phyloP scores from a whole-genome alignment of 1,284 basidiomycete species.

The Mycena sp. region DNA sequence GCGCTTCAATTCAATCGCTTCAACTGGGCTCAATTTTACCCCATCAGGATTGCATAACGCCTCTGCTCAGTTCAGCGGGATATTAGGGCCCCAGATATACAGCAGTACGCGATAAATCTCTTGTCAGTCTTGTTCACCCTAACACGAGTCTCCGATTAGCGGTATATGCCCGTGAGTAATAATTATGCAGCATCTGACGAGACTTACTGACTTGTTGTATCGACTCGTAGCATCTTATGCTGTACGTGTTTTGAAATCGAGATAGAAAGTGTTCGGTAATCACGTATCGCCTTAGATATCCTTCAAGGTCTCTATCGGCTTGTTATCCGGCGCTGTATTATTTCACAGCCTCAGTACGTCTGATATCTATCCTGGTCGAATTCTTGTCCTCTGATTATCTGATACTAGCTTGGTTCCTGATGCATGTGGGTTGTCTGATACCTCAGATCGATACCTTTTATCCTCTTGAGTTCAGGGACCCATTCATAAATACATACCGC shows the following conservation, averaged over 20 bases:
- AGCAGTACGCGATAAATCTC: neutral
- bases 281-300: neutral
- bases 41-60: conserved; percentile 15
- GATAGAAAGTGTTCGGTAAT: neutral
- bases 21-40: neutral
- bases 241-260: neutral
- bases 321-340: conserved; percentile 8
- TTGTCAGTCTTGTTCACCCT: neutral
- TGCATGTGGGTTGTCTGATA: conserved; percentile 15
- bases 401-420: conserved; percentile 15
- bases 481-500: conserved; percentile 9
- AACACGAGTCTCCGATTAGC: neutral
- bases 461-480: too few relatives aligned
- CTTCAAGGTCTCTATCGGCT: conserved; percentile 16
- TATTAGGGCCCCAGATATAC: conserved; percentile 19
- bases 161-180: conserved; percentile 11
- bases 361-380: neutral
- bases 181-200: neutral
- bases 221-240: conserved; percentile 2
- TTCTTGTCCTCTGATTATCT: neutral
- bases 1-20: neutral
- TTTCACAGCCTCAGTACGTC: conserved; percentile 17
- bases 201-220: neutral
- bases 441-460: neutral
- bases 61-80: conserved; percentile 18